phyloP scores from a whole-genome alignment of 495 filamentous ascomycete species.

The Pseudomonodictys pantanalensis region DNA sequence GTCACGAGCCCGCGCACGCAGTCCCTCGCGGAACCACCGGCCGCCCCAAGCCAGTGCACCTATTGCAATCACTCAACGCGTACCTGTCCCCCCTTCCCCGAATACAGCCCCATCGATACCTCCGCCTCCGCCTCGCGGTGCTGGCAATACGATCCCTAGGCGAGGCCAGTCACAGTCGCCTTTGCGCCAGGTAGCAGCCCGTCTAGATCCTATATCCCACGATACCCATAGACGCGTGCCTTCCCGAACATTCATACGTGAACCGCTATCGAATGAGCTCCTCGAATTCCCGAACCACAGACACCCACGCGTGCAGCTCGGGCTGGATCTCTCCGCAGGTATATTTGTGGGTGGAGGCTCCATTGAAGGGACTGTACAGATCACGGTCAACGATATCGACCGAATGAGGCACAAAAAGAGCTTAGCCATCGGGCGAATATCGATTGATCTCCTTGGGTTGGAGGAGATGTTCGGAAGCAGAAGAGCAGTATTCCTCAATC shows the following conservation, averaged over 20 bases:
- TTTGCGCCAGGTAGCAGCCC: constrained; percentile 32
- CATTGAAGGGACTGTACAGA: constrained; percentile 42
- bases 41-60: constrained; percentile 11
- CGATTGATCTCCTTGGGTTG: constrained; percentile 51
- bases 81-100: constrained; percentile 11
- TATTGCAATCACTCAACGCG: constrained; percentile 7
- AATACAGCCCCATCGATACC: constrained; percentile 10
- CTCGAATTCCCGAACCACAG: constrained; percentile 39
- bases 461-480: constrained; percentile 47
- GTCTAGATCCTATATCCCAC: constrained; percentile 35
- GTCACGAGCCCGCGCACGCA: constrained; percentile 29
- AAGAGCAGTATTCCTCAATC: constrained; percentile 49
- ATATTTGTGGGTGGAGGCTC: constrained; percentile 44
- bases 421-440: constrained; percentile 45
- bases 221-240: constrained; percentile 36
- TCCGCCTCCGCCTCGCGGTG: constrained; percentile 22
- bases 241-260: constrained; percentile 38
- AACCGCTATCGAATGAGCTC: constrained; percentile 35
- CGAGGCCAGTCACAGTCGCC: constrained; percentile 38
- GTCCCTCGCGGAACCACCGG: constrained; percentile 12
- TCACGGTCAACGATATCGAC: constrained; percentile 41
- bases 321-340: constrained; percentile 40
- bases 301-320: constrained; percentile 40
- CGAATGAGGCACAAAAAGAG: constrained; percentile 32
- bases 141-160: constrained; percentile 35